Evolutionary conservation across 1,284 basidiomycete species (phyloP), one percentile per base, ranked within the genome.

Genomic region (Megacollybia platyphylla): DNA sequence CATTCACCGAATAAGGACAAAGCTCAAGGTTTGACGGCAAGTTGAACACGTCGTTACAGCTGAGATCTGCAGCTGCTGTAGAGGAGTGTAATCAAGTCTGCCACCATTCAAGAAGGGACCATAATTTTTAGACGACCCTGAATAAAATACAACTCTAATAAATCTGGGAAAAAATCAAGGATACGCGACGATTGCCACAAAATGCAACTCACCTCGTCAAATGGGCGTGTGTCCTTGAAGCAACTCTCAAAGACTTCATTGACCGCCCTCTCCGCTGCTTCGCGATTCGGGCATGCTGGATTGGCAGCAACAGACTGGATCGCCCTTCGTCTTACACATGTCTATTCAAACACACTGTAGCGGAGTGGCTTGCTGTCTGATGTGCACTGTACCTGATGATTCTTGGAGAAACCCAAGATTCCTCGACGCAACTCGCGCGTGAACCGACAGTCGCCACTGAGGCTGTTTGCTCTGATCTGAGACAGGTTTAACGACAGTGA

Each of bases 221-320:
- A 98, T 5, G 94, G 94, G 51, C 93, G 67, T 5, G 93, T 97
- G 60, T 98, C 94, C 39, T 76, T 80, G 63, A 92, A 94, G 62
- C 94, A 98, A 53, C 87, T 90, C 53, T 91, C 87, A 83, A 87
- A 98, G 36, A 97, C 94, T 59, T 97, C 89, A 52, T 97, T 94
- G 40, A 97, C 93, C 2, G 80, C 89, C 45, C 75, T 72, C 58
- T 91, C 87, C 4, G 94, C 94, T 40, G 83, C 70, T 9, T 73
- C 84, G 38, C 68, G 63, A 51, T 82, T 75, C 2, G 79, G 78
- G 57, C 90, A 97, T n/a, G 72, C 68, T 11, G 88, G 81, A 57
- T 97, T 92, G 8, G 73, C 73, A 34, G 70, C 64, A 2, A 98
- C 87, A 2, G 89, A 92, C 26, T 87, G 58, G 7, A 89, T 70